Conservation (phyloP, 495 filamentous ascomycete genomes). For the Pseudomonodictys pantanalensis region DNA sequence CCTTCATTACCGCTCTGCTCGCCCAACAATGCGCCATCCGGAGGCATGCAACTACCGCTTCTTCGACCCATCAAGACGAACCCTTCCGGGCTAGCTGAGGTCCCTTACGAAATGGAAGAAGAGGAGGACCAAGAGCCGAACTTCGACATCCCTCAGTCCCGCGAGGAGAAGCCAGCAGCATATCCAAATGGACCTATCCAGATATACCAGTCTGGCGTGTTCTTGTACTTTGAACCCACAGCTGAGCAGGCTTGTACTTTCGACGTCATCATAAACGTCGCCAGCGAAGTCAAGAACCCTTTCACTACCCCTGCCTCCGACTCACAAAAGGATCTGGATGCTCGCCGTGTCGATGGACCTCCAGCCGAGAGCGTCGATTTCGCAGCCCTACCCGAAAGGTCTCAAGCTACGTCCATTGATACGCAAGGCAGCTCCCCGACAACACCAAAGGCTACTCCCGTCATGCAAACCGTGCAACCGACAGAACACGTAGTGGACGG, state of each 20-base stretch:
- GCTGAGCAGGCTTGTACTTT: constrained; percentile 79
- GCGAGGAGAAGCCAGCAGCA: constrained; percentile 80
- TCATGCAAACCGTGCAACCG: constrained; percentile 13
- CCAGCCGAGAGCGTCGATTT: constrained; percentile 31
- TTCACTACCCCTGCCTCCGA: constrained; percentile 48
- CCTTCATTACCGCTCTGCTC: constrained; percentile 61
- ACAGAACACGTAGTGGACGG: constrained; percentile 41
- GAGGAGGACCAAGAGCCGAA: constrained; percentile 68
- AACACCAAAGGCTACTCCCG: constrained; percentile 42
- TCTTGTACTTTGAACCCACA: constrained; percentile 86
- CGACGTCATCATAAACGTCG: constrained; percentile 93
- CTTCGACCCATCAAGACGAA: constrained; percentile 42
- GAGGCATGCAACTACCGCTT: constrained; percentile 62
- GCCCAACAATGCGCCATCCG: constrained; percentile 56
- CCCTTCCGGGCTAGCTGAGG: constrained; percentile 37
- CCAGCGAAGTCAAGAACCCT: constrained; percentile 88
- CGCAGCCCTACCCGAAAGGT: constrained; percentile 15
- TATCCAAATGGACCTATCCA: constrained; percentile 90
- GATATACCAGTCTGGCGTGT: constrained; percentile 92
- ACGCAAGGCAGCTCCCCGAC: constrained; percentile 35
- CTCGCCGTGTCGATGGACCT: constrained; percentile 36
- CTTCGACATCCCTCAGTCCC: constrained; percentile 68
- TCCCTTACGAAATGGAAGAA: constrained; percentile 32
- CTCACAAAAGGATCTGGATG: constrained; percentile 37
- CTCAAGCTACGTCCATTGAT: constrained; percentile 17